These are phyloP conservation scores for Coprinellus micaceus DNA, from an alignment of 768 basidiomycete genomes.

Conservation along the genomic window DNA sequence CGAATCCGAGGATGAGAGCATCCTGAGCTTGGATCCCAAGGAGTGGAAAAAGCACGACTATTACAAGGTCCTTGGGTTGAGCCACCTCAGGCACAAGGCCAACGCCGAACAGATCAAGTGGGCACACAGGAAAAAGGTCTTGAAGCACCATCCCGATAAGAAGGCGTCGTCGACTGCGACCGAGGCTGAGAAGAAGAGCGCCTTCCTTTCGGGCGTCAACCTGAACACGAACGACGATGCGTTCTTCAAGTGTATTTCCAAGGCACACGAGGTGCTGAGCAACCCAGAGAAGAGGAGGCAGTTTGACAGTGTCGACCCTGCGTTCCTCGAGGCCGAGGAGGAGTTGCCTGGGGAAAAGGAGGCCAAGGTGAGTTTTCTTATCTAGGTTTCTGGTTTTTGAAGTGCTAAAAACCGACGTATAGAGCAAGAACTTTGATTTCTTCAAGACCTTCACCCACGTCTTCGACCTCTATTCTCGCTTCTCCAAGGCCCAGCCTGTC, in stretches of 20 bases:
- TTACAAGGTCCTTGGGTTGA: conserved; percentile 94
- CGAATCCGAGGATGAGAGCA: conserved; percentile 72
- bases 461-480: conserved; percentile 89
- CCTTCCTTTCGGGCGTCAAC: conserved; percentile 43
- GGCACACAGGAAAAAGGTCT: conserved; percentile 99
- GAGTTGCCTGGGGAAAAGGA: conserved; percentile 68
- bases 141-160: conserved; percentile 98
- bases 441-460: conserved; percentile 74
- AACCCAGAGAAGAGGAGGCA: conserved; percentile 85
- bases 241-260: conserved; percentile 99
- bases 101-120: conserved; percentile 91
- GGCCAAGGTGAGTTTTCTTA: conserved; percentile 41
- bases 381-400: not conserved
- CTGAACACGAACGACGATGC: conserved; percentile 89
- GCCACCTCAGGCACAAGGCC: conserved; percentile 82
- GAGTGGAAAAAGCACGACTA: conserved; percentile 99
- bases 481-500: conserved; percentile 82
- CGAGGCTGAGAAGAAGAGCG: conserved; percentile 21
- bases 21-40: conserved; percentile 84
- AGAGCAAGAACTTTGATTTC: conserved; percentile 59
- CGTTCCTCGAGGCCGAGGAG: conserved; percentile 67
- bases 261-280: conserved; percentile 92
- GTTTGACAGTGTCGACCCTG: conserved; percentile 93
- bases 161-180: conserved; percentile 49
- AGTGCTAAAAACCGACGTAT: not conserved